These are phyloP conservation scores for Thelephora terrestris DNA, from an alignment of 1,284 basidiomycete genomes.

Conservation along the genomic window DNA sequence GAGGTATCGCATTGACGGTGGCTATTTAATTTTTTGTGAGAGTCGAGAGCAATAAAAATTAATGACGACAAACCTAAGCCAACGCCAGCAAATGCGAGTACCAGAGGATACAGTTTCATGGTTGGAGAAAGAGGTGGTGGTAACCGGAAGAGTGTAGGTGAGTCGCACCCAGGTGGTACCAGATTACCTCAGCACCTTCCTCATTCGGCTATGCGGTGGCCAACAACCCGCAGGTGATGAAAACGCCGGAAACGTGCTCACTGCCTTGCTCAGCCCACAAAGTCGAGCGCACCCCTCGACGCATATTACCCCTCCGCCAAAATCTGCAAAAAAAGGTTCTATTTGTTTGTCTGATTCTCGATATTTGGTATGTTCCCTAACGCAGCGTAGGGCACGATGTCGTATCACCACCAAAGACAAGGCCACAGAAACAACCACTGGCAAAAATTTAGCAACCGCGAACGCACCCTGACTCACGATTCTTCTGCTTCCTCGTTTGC, in stretches of 20 bases:
- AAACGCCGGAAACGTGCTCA: constrained; percentile 14
- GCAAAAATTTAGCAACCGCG: constrained; percentile 29
- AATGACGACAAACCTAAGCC: constrained; percentile 23
- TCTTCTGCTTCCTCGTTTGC: constrained; percentile 12
- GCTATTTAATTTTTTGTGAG: not conserved
- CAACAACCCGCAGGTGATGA: no score
- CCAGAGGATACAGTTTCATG: not conserved
- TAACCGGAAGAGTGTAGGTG: not conserved
- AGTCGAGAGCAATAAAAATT: not conserved
- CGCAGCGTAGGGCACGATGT: no score
- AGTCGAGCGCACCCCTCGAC: no score
- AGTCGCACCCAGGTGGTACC: not conserved
- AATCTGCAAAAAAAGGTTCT: no score
- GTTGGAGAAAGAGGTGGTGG: not conserved
- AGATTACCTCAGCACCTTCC: no score
- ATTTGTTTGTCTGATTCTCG: no score
- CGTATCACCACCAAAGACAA: no score
- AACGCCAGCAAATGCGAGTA: constrained; percentile 23
- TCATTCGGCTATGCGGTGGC: no score
- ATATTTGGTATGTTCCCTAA: no score
- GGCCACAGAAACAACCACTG: not conserved
- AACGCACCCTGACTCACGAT: constrained; percentile 31
- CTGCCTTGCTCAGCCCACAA: no score
- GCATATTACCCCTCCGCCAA: no score
- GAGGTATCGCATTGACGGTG: constrained; percentile 26